These are phyloP conservation scores for Lasiosphaeria ovina DNA, from an alignment of 495 filamentous ascomycete species.

Conservation along the genomic window DNA sequence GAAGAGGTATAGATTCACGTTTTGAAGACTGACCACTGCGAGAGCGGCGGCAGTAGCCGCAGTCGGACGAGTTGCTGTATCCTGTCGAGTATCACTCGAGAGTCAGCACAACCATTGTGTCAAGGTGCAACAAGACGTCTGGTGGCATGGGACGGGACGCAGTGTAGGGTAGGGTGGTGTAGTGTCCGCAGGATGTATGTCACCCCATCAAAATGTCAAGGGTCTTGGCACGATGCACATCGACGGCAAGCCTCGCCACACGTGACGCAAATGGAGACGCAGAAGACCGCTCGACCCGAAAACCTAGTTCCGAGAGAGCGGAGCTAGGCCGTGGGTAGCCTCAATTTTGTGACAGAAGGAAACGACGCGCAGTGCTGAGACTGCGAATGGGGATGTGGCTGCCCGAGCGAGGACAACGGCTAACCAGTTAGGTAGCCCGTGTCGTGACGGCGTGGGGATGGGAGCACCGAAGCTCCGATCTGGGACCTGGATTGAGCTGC, in stretches of 20 bases:
- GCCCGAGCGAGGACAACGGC: neutral
- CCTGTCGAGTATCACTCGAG: conserved; percentile 25
- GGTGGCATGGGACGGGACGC: too few species aligned
- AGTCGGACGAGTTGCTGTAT: conserved; percentile 47
- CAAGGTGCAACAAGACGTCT: neutral
- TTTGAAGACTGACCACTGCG: conserved; percentile 44
- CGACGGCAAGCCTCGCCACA: neutral
- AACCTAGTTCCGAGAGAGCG: conserved; percentile 13
- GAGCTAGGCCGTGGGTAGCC: neutral
- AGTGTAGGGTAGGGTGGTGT: too few species aligned
- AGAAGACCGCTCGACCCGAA: neutral
- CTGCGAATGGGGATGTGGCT: conserved; percentile 16
- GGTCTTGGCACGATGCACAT: neutral
- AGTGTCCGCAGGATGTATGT: neutral
- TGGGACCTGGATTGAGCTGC: neutral
- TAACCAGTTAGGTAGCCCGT: too few species aligned
- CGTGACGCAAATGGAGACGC: conserved; percentile 2
- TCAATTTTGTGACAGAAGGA: conserved; percentile 21
- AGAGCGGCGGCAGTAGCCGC: conserved; percentile 51
- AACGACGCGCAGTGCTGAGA: conserved; percentile 12
- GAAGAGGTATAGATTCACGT: conserved; percentile 30
- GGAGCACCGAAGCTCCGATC: neutral
- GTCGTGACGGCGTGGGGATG: neutral
- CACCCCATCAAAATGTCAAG: neutral
- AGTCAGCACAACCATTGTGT: neutral